Evolutionary conservation across 2,329 filamentous ascomycete genomes (phyloP).

Genomic region (Ophiostoma sp.): DNA sequence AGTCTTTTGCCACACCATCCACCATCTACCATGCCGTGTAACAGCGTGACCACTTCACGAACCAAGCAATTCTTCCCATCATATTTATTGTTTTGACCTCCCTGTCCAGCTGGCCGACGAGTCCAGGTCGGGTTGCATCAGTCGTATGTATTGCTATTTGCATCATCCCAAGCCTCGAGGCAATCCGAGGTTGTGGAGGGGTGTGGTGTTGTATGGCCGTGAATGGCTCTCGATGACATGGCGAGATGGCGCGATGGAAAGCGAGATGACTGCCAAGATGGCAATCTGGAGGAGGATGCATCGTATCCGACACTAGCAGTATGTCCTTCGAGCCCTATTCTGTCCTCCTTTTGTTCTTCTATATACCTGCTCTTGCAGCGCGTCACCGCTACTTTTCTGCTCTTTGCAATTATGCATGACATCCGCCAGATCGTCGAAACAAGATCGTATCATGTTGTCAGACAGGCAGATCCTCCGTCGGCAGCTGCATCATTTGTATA

Average conservation of each 20-base stretch:
- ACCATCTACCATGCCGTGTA: not conserved
- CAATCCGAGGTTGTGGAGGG: slow-evolving; percentile 3
- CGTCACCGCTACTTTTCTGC: slow-evolving; percentile 3
- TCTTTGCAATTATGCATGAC: not conserved
- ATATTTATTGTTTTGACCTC: not conserved
- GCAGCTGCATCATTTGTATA: not conserved
- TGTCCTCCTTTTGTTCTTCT: not conserved
- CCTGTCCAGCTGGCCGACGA: not conserved
- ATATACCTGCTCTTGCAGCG: not conserved
- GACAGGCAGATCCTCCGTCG: not conserved
- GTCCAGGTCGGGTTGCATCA: slow-evolving; percentile 1
- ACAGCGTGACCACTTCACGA: slow-evolving; percentile 11
- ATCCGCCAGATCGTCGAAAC: not conserved
- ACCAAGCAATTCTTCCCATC: slow-evolving; percentile 8
- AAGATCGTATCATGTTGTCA: slow-evolving; percentile 4
- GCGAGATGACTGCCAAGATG: not conserved
- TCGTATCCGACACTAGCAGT: not conserved
- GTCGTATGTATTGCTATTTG: not conserved
- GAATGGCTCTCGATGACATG: not conserved
- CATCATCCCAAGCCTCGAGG: not conserved
- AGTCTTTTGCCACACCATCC: not conserved
- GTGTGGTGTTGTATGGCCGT: not conserved
- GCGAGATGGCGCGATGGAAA: not conserved
- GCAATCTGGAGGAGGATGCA: not conserved
- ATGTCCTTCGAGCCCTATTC: not conserved